Percentiles rank a stretch among this genome's conserved stretches.
Conservation (phyloP, 2,329 filamentous ascomycete species). For the Sphaerostilbella broomeana region DNA sequence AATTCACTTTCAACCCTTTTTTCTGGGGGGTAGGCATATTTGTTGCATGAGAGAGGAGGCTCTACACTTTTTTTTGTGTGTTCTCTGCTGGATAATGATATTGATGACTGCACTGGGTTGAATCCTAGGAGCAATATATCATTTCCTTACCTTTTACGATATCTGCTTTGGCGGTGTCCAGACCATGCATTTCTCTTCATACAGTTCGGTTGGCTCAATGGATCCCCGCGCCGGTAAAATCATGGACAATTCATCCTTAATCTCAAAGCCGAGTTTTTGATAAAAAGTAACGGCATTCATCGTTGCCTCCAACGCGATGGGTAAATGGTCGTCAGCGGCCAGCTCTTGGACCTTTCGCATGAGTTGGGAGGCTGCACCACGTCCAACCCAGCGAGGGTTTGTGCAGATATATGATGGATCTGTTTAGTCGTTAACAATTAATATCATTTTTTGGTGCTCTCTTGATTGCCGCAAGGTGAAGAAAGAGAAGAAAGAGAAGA, state of each 20-base stretch:
- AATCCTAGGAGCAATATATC: too few relatives aligned
- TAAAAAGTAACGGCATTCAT: slow-evolving; percentile 33
- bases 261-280: slow-evolving; percentile 30
- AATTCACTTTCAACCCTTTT: background rate
- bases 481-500: slow-evolving; percentile 13
- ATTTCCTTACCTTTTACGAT: too few relatives aligned
- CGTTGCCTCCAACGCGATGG: slow-evolving; percentile 34
- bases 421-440: slow-evolving; percentile 5
- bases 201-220: slow-evolving; percentile 25
- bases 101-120: too few relatives aligned
- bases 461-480: slow-evolving; percentile 15
- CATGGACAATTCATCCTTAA: slow-evolving; percentile 28
- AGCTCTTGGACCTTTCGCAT: slow-evolving; percentile 27
- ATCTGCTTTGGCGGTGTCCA: slow-evolving; percentile 20
- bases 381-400: slow-evolving; percentile 28
- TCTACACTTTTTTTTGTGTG: too few relatives aligned
- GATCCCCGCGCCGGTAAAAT: slow-evolving; percentile 25
- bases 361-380: slow-evolving; percentile 30
- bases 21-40: too few relatives aligned
- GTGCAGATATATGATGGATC: slow-evolving; percentile 36
- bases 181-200: slow-evolving; percentile 30
- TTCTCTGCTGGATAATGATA: too few relatives aligned
- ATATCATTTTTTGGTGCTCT: too few relatives aligned
- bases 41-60: too few relatives aligned
- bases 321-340: slow-evolving; percentile 26